A percentile compares a stretch with the other conserved stretches of the same genome.
Evolutionary conservation across 441 rosid species (phyloP).

Genomic region (Eutrema salsugineum): DNA sequence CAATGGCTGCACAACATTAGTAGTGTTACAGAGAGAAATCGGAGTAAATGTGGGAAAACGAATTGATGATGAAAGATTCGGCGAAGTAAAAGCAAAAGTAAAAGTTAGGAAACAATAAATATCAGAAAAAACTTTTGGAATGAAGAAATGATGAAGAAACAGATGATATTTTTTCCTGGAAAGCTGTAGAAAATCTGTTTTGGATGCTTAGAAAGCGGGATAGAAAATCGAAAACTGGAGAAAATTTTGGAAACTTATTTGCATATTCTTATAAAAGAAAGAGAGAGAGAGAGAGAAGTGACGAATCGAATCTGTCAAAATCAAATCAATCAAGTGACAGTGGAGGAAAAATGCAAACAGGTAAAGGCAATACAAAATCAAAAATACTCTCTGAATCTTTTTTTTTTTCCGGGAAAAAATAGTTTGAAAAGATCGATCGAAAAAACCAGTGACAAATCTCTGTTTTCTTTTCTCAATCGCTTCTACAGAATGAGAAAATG

Average conservation of each 20-base stretch:
- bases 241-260: neutral
- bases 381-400: neutral
- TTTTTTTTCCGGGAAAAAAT: neutral
- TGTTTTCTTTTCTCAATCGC: conserved; percentile 15
- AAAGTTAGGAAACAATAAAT: conserved; percentile 14
- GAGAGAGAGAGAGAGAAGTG: neutral
- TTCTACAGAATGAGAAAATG: conserved; percentile 8
- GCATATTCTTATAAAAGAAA: neutral
- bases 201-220: neutral
- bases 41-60: conserved; percentile 7
- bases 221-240: neutral
- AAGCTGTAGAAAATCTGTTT: neutral
- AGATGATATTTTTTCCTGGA: neutral
- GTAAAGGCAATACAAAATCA: neutral
- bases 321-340: conserved; percentile 30
- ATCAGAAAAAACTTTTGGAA: conserved; percentile 11
- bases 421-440: conserved; percentile 26
- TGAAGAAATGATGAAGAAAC: neutral
- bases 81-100: neutral
- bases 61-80: neutral
- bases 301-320: conserved; percentile 30
- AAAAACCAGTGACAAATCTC: conserved; percentile 19
- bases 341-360: neutral
- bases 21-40: conserved; percentile 6
- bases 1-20: conserved; percentile 22